Percentiles rank a stretch among this genome's conserved stretches.
These are phyloP conservation scores for Mycena albidolilacea DNA, from an alignment of 768 basidiomycete genomes.

Conservation along the genomic window DNA sequence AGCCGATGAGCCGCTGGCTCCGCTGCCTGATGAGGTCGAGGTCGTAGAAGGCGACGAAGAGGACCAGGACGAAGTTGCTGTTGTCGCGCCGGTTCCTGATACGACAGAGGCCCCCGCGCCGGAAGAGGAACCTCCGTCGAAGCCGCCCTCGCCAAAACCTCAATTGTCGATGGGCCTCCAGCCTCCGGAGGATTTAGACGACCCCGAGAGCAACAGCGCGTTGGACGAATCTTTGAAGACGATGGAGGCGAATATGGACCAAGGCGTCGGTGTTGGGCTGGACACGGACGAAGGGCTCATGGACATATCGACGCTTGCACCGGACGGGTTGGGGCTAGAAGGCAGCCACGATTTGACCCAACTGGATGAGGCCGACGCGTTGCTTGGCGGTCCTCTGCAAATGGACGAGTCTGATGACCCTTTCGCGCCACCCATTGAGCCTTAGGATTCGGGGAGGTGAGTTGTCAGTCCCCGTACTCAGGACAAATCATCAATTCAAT, in stretches of 20 bases:
- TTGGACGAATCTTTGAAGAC: conserved; percentile 72
- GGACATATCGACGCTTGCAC: conserved; percentile 75
- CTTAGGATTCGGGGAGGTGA: neutral
- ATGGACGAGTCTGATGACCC: conserved; percentile 76
- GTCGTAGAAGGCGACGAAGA: conserved; percentile 76
- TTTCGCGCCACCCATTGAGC: conserved; percentile 54
- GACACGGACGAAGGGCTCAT: conserved; percentile 62
- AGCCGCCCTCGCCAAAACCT: conserved; percentile 78
- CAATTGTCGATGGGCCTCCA: conserved; percentile 70
- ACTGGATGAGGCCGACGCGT: conserved; percentile 64
- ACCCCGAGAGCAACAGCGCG: conserved; percentile 55
- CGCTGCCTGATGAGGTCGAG: conserved; percentile 84
- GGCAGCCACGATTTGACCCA: conserved; percentile 68
- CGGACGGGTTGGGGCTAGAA: conserved; percentile 75
- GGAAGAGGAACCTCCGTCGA: conserved; percentile 68
- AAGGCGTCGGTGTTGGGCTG: conserved; percentile 53
- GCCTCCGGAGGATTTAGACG: conserved; percentile 60
- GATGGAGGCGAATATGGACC: conserved; percentile 62
- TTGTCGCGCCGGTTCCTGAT: conserved; percentile 50
- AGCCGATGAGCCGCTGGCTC: conserved; percentile 84
- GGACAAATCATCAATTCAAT: neutral
- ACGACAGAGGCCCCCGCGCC: conserved; percentile 47
- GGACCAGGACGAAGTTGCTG: conserved; percentile 74
- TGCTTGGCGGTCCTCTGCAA: conserved; percentile 69
- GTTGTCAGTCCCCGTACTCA: neutral